Conservation (phyloP, 331 rosid genomes). For the Prunus yedoensis region DNA sequence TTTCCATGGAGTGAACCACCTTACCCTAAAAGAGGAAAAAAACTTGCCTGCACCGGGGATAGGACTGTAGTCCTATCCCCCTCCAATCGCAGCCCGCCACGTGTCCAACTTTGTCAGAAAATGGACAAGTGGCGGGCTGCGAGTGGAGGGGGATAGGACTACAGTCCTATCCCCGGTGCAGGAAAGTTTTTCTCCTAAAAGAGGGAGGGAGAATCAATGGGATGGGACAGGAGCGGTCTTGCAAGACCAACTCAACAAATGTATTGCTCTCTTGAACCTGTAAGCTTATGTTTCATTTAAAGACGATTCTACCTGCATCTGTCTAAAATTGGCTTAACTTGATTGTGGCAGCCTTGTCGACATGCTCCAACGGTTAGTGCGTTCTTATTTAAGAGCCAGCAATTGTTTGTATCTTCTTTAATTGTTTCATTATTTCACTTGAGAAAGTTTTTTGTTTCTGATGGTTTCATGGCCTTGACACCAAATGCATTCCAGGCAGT, state of each 20-base stretch:
- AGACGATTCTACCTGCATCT: conserved; percentile 5
- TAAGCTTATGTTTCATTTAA: conserved; percentile 25
- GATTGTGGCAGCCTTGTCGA: conserved; percentile 73
- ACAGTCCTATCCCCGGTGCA: too few relatives aligned
- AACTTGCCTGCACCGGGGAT: too few relatives aligned
- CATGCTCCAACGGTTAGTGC: conserved; percentile 87
- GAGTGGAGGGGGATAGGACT: too few relatives aligned
- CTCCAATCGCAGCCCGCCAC: too few relatives aligned
- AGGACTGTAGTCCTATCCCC: too few relatives aligned
- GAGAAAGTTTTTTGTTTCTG: conserved; percentile 2
- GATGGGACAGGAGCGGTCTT: conserved; percentile 81
- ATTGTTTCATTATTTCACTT: background rate
- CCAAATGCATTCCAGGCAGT: conserved; percentile 60
- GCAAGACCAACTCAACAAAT: conserved; percentile 69
- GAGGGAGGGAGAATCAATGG: conserved; percentile 83
- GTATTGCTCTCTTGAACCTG: conserved; percentile 29
- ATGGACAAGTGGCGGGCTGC: too few relatives aligned
- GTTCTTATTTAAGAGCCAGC: conserved; percentile 19
- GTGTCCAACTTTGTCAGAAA: too few relatives aligned
- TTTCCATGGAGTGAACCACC: conserved; percentile 74
- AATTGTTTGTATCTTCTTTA: background rate
- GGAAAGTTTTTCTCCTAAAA: conserved; percentile 16
- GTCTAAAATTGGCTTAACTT: conserved; percentile 24
- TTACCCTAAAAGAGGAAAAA: conserved; percentile 50
- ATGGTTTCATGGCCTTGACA: conserved; percentile 19